Conservation (phyloP, 495 filamentous ascomycete genomes). For the Lasiosphaeriaceae sp. region DNA sequence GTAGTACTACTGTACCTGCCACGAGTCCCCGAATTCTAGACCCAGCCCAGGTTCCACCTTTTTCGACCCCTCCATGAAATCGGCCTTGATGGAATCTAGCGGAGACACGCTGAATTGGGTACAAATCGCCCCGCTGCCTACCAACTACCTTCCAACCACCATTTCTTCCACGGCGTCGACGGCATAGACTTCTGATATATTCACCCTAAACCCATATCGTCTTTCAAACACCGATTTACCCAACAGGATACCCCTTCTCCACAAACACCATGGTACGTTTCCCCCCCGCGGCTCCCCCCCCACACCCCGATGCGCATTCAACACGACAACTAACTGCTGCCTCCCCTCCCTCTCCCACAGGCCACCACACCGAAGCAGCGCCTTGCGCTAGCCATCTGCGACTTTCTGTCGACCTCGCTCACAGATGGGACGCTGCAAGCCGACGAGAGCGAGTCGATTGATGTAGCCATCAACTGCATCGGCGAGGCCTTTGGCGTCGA, state of each 20-base stretch:
- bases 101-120: too few species aligned
- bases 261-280: too few species aligned
- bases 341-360: constrained; percentile 21
- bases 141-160: neutral
- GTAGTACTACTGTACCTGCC: too few species aligned
- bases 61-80: too few species aligned
- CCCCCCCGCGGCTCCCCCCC: too few species aligned
- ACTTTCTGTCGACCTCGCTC: constrained; percentile 82
- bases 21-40: too few species aligned
- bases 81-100: too few species aligned
- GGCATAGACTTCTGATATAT: neutral
- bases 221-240: too few species aligned
- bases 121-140: neutral
- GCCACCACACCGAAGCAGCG: constrained; percentile 79
- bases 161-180: neutral
- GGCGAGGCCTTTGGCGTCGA: constrained; percentile 92
- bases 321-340: neutral
- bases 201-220: too few species aligned
- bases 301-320: too few species aligned
- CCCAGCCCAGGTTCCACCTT: too few species aligned
- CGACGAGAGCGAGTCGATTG: constrained; percentile 88
- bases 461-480: constrained; percentile 90
- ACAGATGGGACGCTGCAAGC: constrained; percentile 81
- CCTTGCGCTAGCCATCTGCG: constrained; percentile 92
- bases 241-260: too few species aligned